phyloP scores from a whole-genome alignment of 768 basidiomycete species.

The Artomyces pyxidatus region DNA sequence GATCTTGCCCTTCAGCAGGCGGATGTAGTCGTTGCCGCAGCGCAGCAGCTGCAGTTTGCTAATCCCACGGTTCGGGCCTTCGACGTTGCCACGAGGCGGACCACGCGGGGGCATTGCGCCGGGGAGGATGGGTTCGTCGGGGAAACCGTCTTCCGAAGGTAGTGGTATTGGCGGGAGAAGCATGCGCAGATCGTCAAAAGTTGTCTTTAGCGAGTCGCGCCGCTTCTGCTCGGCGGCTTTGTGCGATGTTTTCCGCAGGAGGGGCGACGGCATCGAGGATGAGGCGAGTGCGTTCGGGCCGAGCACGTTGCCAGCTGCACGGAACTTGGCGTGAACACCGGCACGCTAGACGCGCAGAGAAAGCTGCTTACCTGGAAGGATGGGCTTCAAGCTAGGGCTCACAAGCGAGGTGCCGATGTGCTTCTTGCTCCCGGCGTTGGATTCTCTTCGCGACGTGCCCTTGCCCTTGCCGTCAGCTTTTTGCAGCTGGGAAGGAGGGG shows the following conservation, averaged over 20 bases:
- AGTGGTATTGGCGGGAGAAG: conserved; percentile 86
- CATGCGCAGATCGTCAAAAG: conserved; percentile 76
- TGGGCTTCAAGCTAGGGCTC: conserved; percentile 58
- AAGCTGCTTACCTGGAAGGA: conserved; percentile 55
- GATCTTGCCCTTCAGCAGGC: conserved; percentile 65
- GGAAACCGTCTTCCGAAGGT: conserved; percentile 63
- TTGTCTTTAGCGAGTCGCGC: conserved; percentile 91
- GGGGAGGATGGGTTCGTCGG: conserved; percentile 70
- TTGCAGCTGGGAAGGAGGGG: conserved; percentile 24
- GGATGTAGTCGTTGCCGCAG: conserved; percentile 86
- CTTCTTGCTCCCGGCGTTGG: conserved; percentile 22
- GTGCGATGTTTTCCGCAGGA: conserved; percentile 72
- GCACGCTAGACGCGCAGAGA: conserved; percentile 6
- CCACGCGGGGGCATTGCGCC: conserved; percentile 87
- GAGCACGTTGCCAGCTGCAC: conserved; percentile 27
- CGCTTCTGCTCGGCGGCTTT: conserved; percentile 98
- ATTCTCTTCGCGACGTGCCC: conserved; percentile 8
- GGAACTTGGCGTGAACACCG: conserved; percentile 7
- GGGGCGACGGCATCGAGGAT: conserved; percentile 22
- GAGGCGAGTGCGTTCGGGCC: conserved; percentile 20
- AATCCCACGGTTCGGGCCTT: conserved; percentile 93
- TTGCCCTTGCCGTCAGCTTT: conserved; percentile 17
- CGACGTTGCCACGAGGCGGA: conserved; percentile 73
- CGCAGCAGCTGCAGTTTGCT: conserved; percentile 89
- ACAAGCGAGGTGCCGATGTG: conserved; percentile 25